These are phyloP conservation scores for Gamarada debralockiae DNA, from an alignment of 495 filamentous ascomycete genomes.

Conservation along the genomic window DNA sequence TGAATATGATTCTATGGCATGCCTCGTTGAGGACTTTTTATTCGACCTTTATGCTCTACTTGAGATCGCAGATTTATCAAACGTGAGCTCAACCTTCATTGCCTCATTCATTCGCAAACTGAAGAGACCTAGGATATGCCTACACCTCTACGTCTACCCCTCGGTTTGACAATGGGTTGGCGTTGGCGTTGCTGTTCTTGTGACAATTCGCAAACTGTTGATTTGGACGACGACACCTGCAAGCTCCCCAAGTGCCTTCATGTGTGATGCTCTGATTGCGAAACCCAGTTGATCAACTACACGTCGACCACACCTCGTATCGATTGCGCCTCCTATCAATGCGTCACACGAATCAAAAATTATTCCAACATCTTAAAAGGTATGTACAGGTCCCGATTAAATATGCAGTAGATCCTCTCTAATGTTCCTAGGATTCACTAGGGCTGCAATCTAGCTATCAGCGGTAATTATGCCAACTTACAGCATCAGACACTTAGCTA, in stretches of 20 bases:
- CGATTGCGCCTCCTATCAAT: not conserved
- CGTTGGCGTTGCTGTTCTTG: constrained; percentile 10
- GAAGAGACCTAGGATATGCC: too few relatives aligned
- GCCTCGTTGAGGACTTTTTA: too few relatives aligned
- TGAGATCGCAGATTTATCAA: not conserved
- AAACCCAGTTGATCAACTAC: constrained; percentile 2
- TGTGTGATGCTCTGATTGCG: not conserved
- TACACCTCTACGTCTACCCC: not conserved
- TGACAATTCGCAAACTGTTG: constrained; percentile 10
- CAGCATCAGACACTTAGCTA: too few relatives aligned
- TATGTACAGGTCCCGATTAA: not conserved
- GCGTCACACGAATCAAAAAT: not conserved
- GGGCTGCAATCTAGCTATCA: not conserved
- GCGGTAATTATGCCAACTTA: not conserved
- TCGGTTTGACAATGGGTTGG: not conserved
- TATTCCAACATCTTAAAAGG: not conserved
- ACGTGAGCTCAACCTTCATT: not conserved
- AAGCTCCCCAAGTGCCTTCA: constrained; percentile 1
- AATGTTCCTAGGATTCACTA: not conserved
- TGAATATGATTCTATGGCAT: too few relatives aligned
- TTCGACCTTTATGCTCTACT: not conserved
- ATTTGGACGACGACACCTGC: not conserved
- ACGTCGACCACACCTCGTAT: not conserved
- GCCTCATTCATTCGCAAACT: not conserved
- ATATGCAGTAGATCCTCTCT: not conserved